Evolutionary conservation across 164 flowering plant genomes (phyloP), one percentile per base, ranked within the genome.

Genomic region (Amborella trichopoda): DNA sequence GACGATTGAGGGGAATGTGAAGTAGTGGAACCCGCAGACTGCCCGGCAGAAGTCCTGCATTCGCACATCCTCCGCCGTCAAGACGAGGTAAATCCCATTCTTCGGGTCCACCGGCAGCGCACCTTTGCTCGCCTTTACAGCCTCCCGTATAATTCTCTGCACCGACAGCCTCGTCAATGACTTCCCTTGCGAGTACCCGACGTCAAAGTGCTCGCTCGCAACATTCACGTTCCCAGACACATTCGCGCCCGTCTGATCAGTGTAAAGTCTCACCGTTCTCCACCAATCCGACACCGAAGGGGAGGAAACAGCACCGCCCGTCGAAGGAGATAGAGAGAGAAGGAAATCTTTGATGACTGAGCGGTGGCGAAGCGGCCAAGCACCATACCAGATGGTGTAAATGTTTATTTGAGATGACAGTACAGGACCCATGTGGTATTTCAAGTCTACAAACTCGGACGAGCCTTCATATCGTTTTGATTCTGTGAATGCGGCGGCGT

Each of bases 381-480:
- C 38, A 13, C 98, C 98, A 65, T 90, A 90, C 98, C 98, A 90
- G 49, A 90, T 67, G 47, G 82, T 60, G 75, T 90, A 75, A 44
- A 80, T 60, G 51, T 75, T 79, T 66, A 90, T 80, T 1, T 83
- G 80, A 9, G 80, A 55, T 6, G 94, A 67, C 13, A 90, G 78
- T 17, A 90, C 96, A 0, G 95, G 95, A 23, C 98, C 98, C 96
- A 86, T 90, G 67, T 90, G 98, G 80, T 86, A 90, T 0, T 71
- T 66, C 60, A 90, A 80, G 45, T 79, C 40, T 22, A 86, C 83
- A 0, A 90, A 61, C 41, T 86, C 72, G 0, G 98, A 90, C 1
- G 98, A 86, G 40, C 98, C 98, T 45, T 90, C 98, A 34, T 46
- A 83, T 51, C 64, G 70, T 42, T 83, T 77, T 28, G 79, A 69